Percentiles rank a stretch among this genome's conserved stretches.
These are phyloP conservation scores for Raffaelea deltoideospora DNA, from an alignment of 2,329 filamentous ascomycete genomes.

Conservation along the genomic window DNA sequence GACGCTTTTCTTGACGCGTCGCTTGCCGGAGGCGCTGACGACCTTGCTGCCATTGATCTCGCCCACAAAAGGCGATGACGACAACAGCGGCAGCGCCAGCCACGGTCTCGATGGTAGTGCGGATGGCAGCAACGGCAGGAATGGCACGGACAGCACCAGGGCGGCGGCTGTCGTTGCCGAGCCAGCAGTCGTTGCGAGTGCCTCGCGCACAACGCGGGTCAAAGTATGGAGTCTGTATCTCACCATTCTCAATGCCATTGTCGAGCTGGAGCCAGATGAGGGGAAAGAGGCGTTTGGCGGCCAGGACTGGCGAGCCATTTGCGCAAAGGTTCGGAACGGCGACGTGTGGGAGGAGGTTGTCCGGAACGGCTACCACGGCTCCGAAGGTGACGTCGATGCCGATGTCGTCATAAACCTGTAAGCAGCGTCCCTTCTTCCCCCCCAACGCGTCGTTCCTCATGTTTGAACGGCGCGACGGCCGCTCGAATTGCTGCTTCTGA, in stretches of 20 bases:
- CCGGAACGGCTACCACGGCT: conserved; percentile 69
- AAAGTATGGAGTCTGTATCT: conserved; percentile 98
- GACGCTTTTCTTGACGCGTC: conserved; percentile 85
- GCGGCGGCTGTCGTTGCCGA: conserved; percentile 29
- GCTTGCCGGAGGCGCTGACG: conserved; percentile 75
- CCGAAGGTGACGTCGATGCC: conserved; percentile 81
- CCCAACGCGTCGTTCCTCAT: too few species aligned
- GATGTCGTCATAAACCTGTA: conserved; percentile 87
- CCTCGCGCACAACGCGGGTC: conserved; percentile 68
- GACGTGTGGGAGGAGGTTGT: conserved; percentile 92
- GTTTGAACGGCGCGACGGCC: too few species aligned
- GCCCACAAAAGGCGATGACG: conserved; percentile 30
- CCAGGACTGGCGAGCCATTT: conserved; percentile 69
- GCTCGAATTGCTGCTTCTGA: too few species aligned
- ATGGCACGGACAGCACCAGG: neutral
- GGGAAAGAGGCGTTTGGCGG: conserved; percentile 79
- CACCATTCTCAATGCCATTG: conserved; percentile 78
- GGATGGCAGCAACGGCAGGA: neutral
- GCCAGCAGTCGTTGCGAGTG: conserved; percentile 60
- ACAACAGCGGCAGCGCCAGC: conserved; percentile 11
- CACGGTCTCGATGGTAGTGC: conserved; percentile 6
- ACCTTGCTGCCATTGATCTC: conserved; percentile 73
- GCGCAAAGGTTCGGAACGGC: conserved; percentile 73
- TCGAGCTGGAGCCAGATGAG: conserved; percentile 79
- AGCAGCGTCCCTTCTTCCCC: too few species aligned